These are phyloP conservation scores for Penicillium simplicissimum DNA, from an alignment of 495 filamentous ascomycete species.

Conservation along the genomic window DNA sequence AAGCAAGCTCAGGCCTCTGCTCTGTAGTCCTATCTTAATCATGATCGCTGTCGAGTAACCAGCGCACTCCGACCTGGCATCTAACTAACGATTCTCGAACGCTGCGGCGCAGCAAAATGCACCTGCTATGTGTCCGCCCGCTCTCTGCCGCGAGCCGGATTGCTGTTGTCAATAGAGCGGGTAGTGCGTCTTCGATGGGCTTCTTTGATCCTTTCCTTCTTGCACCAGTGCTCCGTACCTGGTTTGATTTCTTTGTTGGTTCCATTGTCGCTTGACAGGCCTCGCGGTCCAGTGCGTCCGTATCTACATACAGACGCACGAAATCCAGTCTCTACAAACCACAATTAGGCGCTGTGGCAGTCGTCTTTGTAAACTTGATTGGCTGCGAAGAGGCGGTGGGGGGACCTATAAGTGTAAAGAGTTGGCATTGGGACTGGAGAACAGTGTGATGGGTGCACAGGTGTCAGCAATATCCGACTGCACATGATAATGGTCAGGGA, in stretches of 20 bases:
- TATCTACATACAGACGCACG: not conserved
- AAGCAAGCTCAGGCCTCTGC: not conserved
- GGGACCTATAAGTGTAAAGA: not conserved
- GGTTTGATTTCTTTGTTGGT: not conserved
- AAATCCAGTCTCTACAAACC: not conserved
- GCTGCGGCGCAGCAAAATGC: constrained; percentile 11
- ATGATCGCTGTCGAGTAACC: constrained; percentile 4
- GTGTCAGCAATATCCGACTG: constrained; percentile 6
- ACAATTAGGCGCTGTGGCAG: not conserved
- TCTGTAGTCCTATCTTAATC: not conserved
- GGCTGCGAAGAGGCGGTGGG: not conserved
- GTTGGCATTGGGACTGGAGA: not conserved
- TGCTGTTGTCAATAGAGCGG: constrained; percentile 12
- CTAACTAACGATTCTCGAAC: constrained; percentile 15
- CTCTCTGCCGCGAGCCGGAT: not conserved
- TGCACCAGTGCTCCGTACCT: no score
- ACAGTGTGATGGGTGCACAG: not conserved
- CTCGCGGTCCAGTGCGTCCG: not conserved
- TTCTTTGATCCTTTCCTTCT: constrained; percentile 17
- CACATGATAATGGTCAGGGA: not conserved
- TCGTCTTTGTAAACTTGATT: not conserved
- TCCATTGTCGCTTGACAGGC: not conserved
- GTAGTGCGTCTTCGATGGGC: constrained; percentile 15
- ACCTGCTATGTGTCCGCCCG: constrained; percentile 15
- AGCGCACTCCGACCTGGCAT: not conserved